Percentiles rank a stretch among this genome's conserved stretches.
Evolutionary conservation across 225 moss, liverwort and hornwort genomes (phyloP).

Genomic region (Sphagnum tenellum): DNA sequence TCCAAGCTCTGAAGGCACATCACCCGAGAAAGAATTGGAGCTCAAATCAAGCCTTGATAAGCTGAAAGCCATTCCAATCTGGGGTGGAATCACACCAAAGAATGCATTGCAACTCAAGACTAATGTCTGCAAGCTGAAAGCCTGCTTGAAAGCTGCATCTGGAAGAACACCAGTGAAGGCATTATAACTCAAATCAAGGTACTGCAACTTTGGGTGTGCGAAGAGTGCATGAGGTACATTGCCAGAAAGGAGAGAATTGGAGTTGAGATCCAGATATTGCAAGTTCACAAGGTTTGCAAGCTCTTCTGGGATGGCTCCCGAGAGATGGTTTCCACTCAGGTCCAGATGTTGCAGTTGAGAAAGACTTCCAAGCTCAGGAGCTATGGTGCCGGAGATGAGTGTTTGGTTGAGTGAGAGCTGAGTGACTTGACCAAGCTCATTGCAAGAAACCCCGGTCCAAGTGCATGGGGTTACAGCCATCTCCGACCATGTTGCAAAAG

Average conservation of each 20-base stretch:
- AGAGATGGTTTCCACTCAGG: constrained; percentile 33
- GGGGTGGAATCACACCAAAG: constrained; percentile 25
- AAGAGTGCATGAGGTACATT: constrained; percentile 21
- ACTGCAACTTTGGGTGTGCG: constrained; percentile 18
- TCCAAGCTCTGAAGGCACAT: constrained; percentile 33
- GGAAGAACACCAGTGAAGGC: constrained; percentile 27
- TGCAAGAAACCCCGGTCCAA: constrained; percentile 66
- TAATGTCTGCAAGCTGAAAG: constrained; percentile 15
- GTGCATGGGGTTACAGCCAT: constrained; percentile 29
- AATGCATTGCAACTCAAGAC: constrained; percentile 30
- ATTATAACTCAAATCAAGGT: constrained; percentile 39
- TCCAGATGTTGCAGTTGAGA: constrained; percentile 40
- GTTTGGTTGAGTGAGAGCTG: constrained; percentile 30
- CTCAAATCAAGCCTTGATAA: constrained; percentile 29
- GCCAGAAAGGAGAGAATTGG: constrained; percentile 29
- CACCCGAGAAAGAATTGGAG: constrained; percentile 23
- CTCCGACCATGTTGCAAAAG: constrained; percentile 14
- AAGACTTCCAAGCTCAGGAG: constrained; percentile 41
- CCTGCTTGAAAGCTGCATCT: constrained; percentile 11
- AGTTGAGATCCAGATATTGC: constrained; percentile 51
- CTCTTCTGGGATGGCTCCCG: constrained; percentile 40
- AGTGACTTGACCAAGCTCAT: constrained; percentile 27
- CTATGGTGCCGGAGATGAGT: constrained; percentile 32
- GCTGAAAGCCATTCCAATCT: constrained; percentile 10
- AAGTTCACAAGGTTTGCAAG: constrained; percentile 40